These are phyloP conservation scores for Neopestalotiopsis clavispora DNA, from an alignment of 2,329 filamentous ascomycete species.

Conservation along the genomic window DNA sequence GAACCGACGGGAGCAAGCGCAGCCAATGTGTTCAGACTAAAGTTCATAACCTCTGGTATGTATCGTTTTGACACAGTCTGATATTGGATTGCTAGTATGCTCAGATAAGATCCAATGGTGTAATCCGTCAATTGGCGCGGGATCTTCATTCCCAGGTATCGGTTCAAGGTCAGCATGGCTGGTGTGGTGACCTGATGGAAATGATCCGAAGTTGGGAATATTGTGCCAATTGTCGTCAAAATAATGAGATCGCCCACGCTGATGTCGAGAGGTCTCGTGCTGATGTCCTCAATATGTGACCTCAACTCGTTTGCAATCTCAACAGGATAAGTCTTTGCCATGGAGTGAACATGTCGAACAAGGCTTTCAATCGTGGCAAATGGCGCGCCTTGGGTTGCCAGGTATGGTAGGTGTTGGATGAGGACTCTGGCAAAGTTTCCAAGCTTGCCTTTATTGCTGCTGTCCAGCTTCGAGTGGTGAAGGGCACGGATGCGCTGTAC, in stretches of 20 bases:
- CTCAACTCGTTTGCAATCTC: slow-evolving; percentile 81
- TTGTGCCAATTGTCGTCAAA: slow-evolving; percentile 80
- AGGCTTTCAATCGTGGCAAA: slow-evolving; percentile 78
- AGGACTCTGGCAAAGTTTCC: slow-evolving; percentile 68
- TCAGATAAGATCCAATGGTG: slow-evolving; percentile 77
- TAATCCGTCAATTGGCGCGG: slow-evolving; percentile 70
- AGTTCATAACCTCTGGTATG: slow-evolving; percentile 86
- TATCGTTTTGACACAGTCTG: slow-evolving; percentile 85
- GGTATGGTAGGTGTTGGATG: slow-evolving; percentile 64
- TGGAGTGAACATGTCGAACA: slow-evolving; percentile 88
- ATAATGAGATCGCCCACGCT: slow-evolving; percentile 76
- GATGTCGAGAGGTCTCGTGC: slow-evolving; percentile 54
- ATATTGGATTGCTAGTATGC: slow-evolving; percentile 80
- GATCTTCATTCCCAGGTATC: slow-evolving; percentile 80
- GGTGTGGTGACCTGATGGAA: slow-evolving; percentile 96
- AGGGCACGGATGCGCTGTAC: slow-evolving; percentile 89
- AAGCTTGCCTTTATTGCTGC: slow-evolving; percentile 84
- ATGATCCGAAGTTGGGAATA: slow-evolving; percentile 95
- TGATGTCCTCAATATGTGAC: slow-evolving; percentile 67
- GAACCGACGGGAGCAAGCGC: slow-evolving; percentile 65
- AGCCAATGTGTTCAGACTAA: slow-evolving; percentile 74
- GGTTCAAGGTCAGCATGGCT: slow-evolving; percentile 80
- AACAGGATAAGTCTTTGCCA: slow-evolving; percentile 83
- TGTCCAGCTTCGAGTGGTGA: slow-evolving; percentile 87
- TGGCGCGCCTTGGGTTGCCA: slow-evolving; percentile 49